These are phyloP conservation scores for Mycena vitilis DNA, from an alignment of 768 basidiomycete species.

Conservation along the genomic window DNA sequence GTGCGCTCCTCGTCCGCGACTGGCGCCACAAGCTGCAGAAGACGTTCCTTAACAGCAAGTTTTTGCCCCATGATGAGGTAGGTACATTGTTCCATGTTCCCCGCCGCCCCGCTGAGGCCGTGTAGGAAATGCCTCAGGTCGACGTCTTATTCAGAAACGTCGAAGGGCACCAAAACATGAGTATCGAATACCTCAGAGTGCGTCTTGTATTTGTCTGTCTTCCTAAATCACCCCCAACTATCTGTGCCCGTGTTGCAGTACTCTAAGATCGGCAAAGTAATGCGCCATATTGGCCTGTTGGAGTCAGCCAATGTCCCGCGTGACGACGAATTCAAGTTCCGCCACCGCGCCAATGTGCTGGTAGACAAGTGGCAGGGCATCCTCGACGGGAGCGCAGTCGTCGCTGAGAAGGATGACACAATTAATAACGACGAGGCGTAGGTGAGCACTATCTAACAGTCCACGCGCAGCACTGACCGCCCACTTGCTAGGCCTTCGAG, in stretches of 20 bases:
- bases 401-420: too few relatives aligned
- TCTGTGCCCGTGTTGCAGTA: constrained; percentile 55
- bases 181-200: constrained; percentile 74
- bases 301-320: constrained; percentile 68
- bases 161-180: constrained; percentile 80
- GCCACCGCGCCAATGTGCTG: constrained; percentile 73
- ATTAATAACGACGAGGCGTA: too few relatives aligned
- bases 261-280: constrained; percentile 88
- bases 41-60: constrained; percentile 78
- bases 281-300: constrained; percentile 84
- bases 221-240: background rate
- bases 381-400: background rate
- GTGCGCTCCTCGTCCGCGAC: constrained; percentile 76
- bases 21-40: constrained; percentile 95
- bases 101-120: too few relatives aligned
- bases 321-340: constrained; percentile 74
- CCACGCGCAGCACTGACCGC: too few relatives aligned
- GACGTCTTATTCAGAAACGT: background rate
- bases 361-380: constrained; percentile 78
- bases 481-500: too few relatives aligned
- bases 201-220: constrained; percentile 24
- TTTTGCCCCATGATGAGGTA: constrained; percentile 67
- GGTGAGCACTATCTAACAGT: too few relatives aligned
- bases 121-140: constrained; percentile 62
- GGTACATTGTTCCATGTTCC: constrained; percentile 26